Base-by-base conservation (phyloP, 805 yeast species). In the Candida nitratophila region DNA sequence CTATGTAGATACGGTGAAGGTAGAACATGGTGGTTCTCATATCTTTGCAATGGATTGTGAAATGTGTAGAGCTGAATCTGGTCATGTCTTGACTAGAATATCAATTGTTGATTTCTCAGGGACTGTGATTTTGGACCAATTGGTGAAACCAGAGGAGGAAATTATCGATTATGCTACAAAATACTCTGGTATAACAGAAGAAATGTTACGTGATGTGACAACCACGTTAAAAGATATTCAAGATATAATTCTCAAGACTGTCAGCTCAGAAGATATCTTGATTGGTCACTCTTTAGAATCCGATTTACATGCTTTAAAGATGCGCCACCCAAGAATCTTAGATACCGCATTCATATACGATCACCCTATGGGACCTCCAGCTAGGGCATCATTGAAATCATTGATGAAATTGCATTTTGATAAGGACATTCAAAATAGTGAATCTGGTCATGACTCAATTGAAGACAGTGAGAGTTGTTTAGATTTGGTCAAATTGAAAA, bases 11-110 rank as follows among this genome's bases (percentile, higher is more conserved):
- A 83, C 95, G 0, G 50, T 34, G 14, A 44, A 56, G 1, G 75
- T 78, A 47, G 76, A 73, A 1, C 81, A 77, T 48, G 79, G 70
- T 10, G 82, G 81, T 0, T 73, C 84, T 0, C 79, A 71, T 45
- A 77, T 84, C 0, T 87, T 77, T 65, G 93, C 95, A 0, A 51
- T 93, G 17, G 99, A 91, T 64, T 93, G 99, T 69, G 99, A 91
- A 64, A 93, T 91, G 88, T 88, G 96, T 59, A 65, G 72, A 46
- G 64, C 90, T 0, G 74, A 67, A 0, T 49, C 55, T 1, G 89
- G 88, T 0, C 71, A 73, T 36, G 95, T 78, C 1, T 67, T 91
- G 35, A 79, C 98, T 0, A 70, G 97, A 43, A 77, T 86, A 0
- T 85, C 96, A 2, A 50, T 93, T 10, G 74, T 89, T 1, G 81